phyloP scores from a whole-genome alignment of 257 asterid species.

The Eucommia ulmoides region DNA sequence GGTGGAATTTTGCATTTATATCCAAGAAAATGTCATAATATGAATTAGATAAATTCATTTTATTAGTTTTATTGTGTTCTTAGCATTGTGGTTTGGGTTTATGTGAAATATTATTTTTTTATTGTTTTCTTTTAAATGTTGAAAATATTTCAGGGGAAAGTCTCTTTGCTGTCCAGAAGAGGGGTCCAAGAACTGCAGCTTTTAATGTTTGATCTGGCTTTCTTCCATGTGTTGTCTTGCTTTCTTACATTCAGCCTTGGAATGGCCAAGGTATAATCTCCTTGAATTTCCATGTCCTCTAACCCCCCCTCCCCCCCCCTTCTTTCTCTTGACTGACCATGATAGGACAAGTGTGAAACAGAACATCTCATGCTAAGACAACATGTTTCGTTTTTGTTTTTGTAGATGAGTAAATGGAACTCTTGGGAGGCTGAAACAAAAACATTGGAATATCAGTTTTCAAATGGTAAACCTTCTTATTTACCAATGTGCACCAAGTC shows the following conservation, averaged over 20 bases:
- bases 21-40: no score
- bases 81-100: no score
- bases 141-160: constrained; percentile 75
- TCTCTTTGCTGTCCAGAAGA: constrained; percentile 41
- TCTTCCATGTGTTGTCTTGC: constrained; percentile 56
- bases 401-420: constrained; percentile 66
- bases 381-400: constrained; percentile 13
- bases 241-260: constrained; percentile 65
- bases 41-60: no score
- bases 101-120: no score
- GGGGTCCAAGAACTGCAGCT: constrained; percentile 66
- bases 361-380: no score
- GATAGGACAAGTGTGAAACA: no score
- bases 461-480: constrained; percentile 31
- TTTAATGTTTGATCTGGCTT: constrained; percentile 58
- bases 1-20: no score
- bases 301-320: no score
- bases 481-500: not conserved
- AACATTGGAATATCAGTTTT: constrained; percentile 56
- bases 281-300: no score
- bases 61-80: no score
- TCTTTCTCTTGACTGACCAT: no score
- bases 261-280: constrained; percentile 57
- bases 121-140: no score
- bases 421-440: constrained; percentile 80